Base-by-base conservation (phyloP, 2,329 filamentous ascomycete genomes). In the Sclerotinia sclerotiorum region DNA sequence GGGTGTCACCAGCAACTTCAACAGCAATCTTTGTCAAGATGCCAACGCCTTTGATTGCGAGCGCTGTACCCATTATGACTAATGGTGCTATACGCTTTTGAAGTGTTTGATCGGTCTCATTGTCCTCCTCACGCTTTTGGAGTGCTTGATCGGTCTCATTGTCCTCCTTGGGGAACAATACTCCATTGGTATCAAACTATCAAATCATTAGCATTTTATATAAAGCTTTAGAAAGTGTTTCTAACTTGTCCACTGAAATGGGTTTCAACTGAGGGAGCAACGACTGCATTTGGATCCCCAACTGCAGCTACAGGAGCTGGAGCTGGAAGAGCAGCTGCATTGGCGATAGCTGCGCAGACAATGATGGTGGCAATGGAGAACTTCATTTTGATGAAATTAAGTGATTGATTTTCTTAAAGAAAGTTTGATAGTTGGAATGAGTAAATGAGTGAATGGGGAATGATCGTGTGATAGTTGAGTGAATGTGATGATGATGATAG, bases 311-410 rank as follows among this genome's bases (percentile, higher is more conserved):
- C 39, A 21, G 24, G 13, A 4, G 27, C 44, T 29, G 24, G 7
- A 7, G 19, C 44, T 24, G 57, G 57, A 13, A 62, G 3, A 35
- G 58, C 27, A 24, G 17, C 58, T 49, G 27, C 44, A 35, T 35
- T 48, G 32, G 21, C 21, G 5, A 62, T 49, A 5, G 29, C 44
- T 11, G 5, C 29, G 29, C 5, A 62, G 29, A 44, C 2, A 17
- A 61, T 21, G 19, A 61, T 11, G 17, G 58, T 61, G 27, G 29
- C 6, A 17, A 15, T 13, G 1, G 44, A 35, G 58, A 61, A 61
- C 58, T 49, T 35, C 58, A 61, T 61, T n/a, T 49, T 61, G 58
- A 49, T 49, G 19, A 17, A 29, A 32, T 19, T 46, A 15, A 21
- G 39, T 48, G 24, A 60, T 29, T 61, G 27, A 19, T n/a, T 35